Percentiles rank a stretch among this genome's conserved stretches.
Evolutionary conservation across 257 asterid species (phyloP).

Genomic region (Ajuga chamaepitys): DNA sequence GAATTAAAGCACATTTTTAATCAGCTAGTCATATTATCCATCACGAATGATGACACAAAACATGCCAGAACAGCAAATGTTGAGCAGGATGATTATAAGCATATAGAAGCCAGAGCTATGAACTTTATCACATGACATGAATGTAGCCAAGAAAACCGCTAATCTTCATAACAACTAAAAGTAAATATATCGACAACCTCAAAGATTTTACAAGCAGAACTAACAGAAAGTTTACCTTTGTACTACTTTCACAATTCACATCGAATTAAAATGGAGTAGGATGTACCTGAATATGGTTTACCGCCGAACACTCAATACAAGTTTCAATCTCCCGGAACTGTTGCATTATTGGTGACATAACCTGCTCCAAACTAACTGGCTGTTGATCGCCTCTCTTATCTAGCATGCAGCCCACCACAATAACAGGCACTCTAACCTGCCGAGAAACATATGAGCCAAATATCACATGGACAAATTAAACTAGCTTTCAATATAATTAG

Average conservation of each 20-base stretch:
- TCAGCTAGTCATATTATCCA: not conserved
- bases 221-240: not conserved
- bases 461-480: not conserved
- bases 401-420: conserved; percentile 98
- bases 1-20: not conserved
- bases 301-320: conserved; percentile 94
- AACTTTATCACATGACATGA: not conserved
- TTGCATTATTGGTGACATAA: conserved; percentile 98
- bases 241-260: not conserved
- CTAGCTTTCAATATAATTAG: not conserved
- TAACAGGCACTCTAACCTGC: conserved; percentile 90
- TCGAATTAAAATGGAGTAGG: not conserved
- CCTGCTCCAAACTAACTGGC: conserved; percentile 78
- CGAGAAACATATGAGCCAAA: not conserved
- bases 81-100: not conserved
- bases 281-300: conserved; percentile 64
- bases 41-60: not conserved
- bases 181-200: not conserved
- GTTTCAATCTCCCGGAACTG: conserved; percentile 98
- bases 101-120: not conserved
- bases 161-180: not conserved
- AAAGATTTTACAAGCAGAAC: not conserved
- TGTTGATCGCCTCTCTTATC: conserved; percentile 78
- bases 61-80: not conserved
- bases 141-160: not conserved